Conservation (phyloP, 352 stramenopile species). For the Halophytophthora batemanensis region DNA sequence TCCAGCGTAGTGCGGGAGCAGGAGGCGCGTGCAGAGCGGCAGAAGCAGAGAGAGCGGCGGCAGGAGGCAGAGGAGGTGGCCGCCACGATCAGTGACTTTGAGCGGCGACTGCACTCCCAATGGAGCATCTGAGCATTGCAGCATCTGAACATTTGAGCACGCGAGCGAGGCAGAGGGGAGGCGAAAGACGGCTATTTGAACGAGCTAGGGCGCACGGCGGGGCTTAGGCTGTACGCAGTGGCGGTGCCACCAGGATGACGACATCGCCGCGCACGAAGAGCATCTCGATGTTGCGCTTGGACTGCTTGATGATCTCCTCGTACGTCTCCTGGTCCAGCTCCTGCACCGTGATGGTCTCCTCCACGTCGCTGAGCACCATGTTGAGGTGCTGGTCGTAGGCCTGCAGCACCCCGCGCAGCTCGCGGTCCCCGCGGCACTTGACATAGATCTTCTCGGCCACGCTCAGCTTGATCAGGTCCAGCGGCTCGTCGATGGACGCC, state of each 20-base stretch:
- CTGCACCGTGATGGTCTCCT: constrained; percentile 97
- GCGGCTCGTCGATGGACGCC: constrained; percentile 92
- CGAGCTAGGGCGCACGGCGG: too few species aligned
- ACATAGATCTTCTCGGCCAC: constrained; percentile 99
- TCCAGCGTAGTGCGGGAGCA: background rate
- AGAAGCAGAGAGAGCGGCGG: background rate
- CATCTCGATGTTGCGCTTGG: constrained; percentile 96
- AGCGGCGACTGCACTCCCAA: constrained; percentile 24
- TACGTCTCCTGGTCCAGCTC: constrained; percentile 98
- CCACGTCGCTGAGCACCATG: constrained; percentile 98
- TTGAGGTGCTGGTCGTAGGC: constrained; percentile 99
- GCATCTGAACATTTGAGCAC: too few species aligned
- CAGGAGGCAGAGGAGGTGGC: constrained; percentile 24
- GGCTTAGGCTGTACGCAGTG: constrained; percentile 87
- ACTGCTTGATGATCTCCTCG: constrained; percentile 96
- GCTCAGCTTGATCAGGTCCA: constrained; percentile 98
- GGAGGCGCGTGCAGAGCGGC: background rate
- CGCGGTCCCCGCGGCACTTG: constrained; percentile 97
- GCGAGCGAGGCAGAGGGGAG: too few species aligned
- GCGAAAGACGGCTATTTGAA: too few species aligned
- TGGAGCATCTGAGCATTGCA: background rate
- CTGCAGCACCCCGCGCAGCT: constrained; percentile 96
- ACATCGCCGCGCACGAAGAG: constrained; percentile 99
- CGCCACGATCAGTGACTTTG: constrained; percentile 38
- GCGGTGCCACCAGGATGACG: constrained; percentile 97